phyloP scores from a whole-genome alignment of 2,329 filamentous ascomycete species.

The Daldinia eschscholtzii region DNA sequence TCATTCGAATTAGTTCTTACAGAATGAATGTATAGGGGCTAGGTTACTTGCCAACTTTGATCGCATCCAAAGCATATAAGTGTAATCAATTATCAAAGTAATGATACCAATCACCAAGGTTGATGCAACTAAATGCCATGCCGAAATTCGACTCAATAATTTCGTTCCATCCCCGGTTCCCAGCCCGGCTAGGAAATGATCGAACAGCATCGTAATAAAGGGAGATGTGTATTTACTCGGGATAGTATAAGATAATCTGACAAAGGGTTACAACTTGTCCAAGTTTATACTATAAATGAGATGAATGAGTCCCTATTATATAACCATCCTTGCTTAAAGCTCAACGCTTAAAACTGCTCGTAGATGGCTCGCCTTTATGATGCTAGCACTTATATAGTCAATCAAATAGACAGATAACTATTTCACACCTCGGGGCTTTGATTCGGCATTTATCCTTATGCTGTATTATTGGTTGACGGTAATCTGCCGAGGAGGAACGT shows the following conservation, averaged over 20 bases:
- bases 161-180: conserved; percentile 13
- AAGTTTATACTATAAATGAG: not conserved
- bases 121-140: conserved; percentile 42
- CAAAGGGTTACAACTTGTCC: not conserved
- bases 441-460: conserved; percentile 41
- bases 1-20: conserved; percentile 25
- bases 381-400: not conserved
- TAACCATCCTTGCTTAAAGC: conserved; percentile 14
- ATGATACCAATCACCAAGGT: conserved; percentile 44
- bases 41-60: conserved; percentile 58
- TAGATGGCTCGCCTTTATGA: conserved; percentile 25
- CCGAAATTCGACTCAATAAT: conserved; percentile 31
- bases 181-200: conserved; percentile 40
- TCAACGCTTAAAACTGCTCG: conserved; percentile 11
- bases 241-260: not conserved
- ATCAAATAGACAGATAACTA: conserved; percentile 24
- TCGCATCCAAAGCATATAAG: conserved; percentile 62
- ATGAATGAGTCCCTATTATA: not conserved
- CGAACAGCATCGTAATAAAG: conserved; percentile 42
- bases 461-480: conserved; percentile 30
- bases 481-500: conserved; percentile 43
- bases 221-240: not conserved
- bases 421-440: conserved; percentile 21
- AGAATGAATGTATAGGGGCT: not conserved
- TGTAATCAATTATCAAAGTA: conserved; percentile 58